Conservation (phyloP, 331 rosid genomes). For the Acacia pycnantha region DNA sequence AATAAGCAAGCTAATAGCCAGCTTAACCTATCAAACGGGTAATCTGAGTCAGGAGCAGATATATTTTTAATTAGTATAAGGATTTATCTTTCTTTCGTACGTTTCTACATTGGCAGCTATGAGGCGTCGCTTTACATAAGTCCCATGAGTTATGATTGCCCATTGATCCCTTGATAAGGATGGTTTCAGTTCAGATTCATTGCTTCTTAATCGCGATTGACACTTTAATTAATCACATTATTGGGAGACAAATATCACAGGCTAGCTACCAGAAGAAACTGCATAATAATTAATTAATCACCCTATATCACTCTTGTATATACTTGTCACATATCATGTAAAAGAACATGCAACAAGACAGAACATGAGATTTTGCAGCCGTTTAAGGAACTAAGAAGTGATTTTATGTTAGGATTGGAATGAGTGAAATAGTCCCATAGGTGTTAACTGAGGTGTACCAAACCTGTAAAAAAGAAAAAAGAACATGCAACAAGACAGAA, state of each 20-base stretch:
- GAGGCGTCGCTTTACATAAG: not conserved
- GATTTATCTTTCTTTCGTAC: not conserved
- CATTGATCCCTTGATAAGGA: not conserved
- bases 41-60: not conserved
- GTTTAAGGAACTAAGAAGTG: too few species aligned
- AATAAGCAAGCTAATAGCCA: not conserved
- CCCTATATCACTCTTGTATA: not conserved
- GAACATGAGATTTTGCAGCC: not conserved
- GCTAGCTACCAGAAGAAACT: not conserved
- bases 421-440: too few species aligned
- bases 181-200: not conserved
- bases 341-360: not conserved
- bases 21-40: not conserved
- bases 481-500: not conserved
- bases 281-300: not conserved
- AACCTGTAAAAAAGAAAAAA: too few species aligned
- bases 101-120: not conserved
- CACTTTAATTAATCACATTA: not conserved
- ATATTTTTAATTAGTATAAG: too few species aligned
- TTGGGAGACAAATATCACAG: not conserved
- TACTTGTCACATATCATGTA: not conserved
- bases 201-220: not conserved
- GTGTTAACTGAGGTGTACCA: too few species aligned
- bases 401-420: too few species aligned
- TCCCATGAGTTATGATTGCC: not conserved